A percentile compares a stretch with the other conserved stretches of the same genome.
phyloP scores from a whole-genome alignment of 768 basidiomycete species.

The Calocera cornea region DNA sequence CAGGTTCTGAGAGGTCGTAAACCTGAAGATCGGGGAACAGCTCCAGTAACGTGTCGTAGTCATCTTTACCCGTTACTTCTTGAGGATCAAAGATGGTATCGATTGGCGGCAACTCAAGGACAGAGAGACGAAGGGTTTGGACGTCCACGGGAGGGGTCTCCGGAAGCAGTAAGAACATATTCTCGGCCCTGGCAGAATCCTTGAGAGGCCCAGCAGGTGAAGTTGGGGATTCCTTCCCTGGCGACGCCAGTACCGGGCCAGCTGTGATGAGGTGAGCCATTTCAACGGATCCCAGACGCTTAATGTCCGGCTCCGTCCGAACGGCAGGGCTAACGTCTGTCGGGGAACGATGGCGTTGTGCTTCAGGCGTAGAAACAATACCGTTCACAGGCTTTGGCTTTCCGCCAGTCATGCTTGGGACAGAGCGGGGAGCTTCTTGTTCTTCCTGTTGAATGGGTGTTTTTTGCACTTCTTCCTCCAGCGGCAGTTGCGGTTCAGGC shows the following conservation, averaged over 20 bases:
- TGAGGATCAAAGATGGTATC: slow-evolving; percentile 13
- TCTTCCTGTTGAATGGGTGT: not conserved
- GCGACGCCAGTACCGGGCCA: not conserved
- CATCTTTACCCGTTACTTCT: slow-evolving; percentile 8
- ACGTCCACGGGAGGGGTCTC: slow-evolving; percentile 3
- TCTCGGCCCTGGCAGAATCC: not conserved
- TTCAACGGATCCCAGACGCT: not conserved
- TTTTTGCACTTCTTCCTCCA: not conserved
- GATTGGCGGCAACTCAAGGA: slow-evolving; percentile 10
- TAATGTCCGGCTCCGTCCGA: not conserved
- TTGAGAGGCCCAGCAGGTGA: not conserved
- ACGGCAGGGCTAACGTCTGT: not conserved
- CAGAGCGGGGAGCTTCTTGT: not conserved
- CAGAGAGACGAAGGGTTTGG: slow-evolving; percentile 11
- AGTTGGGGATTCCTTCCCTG: not conserved
- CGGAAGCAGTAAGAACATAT: slow-evolving; percentile 1
- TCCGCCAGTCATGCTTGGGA: not conserved
- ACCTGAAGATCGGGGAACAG: slow-evolving; percentile 70
- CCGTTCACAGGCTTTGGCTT: not conserved
- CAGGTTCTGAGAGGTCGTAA: slow-evolving; percentile 36
- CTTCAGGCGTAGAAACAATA: not conserved
- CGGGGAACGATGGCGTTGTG: not conserved
- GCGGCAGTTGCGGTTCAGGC: not conserved
- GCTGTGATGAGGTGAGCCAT: not conserved
- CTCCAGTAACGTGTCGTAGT: slow-evolving; percentile 30